Base-by-base conservation (phyloP, 2,329 filamentous ascomycete species). In the Exophiala aquamarina region DNA sequence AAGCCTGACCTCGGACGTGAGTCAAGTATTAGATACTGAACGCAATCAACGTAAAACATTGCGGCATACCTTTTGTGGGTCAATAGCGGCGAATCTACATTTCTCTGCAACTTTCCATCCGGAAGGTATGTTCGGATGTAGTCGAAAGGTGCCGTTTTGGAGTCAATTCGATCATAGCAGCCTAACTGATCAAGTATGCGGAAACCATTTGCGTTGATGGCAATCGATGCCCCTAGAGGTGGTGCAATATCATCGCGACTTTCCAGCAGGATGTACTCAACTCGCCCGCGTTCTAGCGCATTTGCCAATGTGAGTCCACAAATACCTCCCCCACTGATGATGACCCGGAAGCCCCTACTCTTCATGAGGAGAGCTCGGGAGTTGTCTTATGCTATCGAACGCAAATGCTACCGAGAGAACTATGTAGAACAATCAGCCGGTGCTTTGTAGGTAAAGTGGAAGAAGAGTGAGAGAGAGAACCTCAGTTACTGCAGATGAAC, bases 131-230 rank as follows among this genome's bases (percentile, higher is more conserved):
- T 26, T 6, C 23, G n/a, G 14, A 34, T 5, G 8, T n/a, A 26
- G 40, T 36, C n/a, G 36, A 41, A 11, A 7, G 32, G 32, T 8
- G 32, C 13, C 6, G 13, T 14, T 14, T 14, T 6, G 14, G 49
- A 38, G 20, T 60, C 51, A n/a, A 68, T 50, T 9, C 56, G 52
- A 8, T 68, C 61, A 10, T 55, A 70, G 28, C 66, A 51, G 1
- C 73, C 76, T 0, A 81, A 57, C 57, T 81, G 78, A 41, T 79
- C 76, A 1, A 79, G 57, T 5, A 80, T 71, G 1, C 70, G 64
- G 3, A 61, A 47, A 0, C 72, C 72, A 14, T 72, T 65, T 0
- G 76, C 64, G 0, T 67, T 50, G 0, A 79, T 53, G 1, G 66
- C 73, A 20, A 81, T 74, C 3, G 67, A 70, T 0, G 75, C 75